Evolutionary conservation across 441 rosid species (phyloP).

Genomic region (Lepidium campestre): DNA sequence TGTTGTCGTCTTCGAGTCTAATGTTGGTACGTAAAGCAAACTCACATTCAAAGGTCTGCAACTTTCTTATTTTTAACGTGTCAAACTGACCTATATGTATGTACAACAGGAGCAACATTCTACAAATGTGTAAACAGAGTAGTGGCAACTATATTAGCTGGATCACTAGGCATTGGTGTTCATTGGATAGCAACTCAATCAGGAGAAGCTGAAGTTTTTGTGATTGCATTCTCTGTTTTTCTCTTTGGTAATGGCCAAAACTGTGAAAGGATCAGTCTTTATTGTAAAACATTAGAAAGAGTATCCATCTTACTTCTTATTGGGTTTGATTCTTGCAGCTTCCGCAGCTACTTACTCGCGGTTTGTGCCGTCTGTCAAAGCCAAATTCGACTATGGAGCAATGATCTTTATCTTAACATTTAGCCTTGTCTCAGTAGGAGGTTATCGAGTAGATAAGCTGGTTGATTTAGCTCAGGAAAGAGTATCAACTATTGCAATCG

Average conservation of each 20-base stretch:
- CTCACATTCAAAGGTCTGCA: background rate
- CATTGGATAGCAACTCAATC: conserved; percentile 51
- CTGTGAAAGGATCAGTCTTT: background rate
- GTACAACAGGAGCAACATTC: conserved; percentile 53
- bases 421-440: conserved; percentile 51
- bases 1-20: conserved; percentile 61
- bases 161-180: conserved; percentile 50
- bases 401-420: conserved; percentile 64
- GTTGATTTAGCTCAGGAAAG: conserved; percentile 45
- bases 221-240: conserved; percentile 49
- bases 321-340: conserved; percentile 35
- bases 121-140: conserved; percentile 54
- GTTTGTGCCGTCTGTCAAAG: conserved; percentile 53
- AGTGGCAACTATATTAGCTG: conserved; percentile 53
- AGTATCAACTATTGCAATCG: conserved; percentile 45
- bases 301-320: background rate
- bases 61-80: background rate
- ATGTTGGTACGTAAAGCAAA: conserved; percentile 42
- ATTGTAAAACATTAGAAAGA: background rate
- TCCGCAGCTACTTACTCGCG: conserved; percentile 57
- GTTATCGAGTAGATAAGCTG: conserved; percentile 43
- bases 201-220: conserved; percentile 37
- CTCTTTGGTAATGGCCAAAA: conserved; percentile 38
- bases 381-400: conserved; percentile 60
- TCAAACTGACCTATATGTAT: background rate